Evolutionary conservation across 2,329 filamentous ascomycete species (phyloP).

Genomic region (Colletotrichum caudatum): DNA sequence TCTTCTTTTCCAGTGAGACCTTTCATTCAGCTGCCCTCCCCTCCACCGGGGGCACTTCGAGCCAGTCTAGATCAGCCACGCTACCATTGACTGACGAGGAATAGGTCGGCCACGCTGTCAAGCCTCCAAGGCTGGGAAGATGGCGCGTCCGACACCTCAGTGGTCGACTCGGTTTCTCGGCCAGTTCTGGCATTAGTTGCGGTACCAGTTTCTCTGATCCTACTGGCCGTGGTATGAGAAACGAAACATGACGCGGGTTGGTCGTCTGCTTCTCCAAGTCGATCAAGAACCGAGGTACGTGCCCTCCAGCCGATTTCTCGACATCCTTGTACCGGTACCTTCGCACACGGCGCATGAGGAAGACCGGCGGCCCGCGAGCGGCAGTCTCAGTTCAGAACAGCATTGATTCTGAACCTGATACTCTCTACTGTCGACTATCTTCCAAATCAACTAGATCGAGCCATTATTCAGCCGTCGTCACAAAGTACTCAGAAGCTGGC

Average conservation of each 20-base stretch:
- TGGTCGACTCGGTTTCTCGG: not conserved
- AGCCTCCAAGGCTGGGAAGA: conserved; percentile 8
- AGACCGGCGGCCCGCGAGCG: not conserved
- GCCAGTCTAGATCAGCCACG: conserved; percentile 32
- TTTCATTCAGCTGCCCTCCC: not conserved
- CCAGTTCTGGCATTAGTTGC: conserved; percentile 11
- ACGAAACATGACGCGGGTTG: conserved; percentile 26
- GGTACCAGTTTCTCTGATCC: not conserved
- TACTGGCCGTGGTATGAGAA: conserved; percentile 14
- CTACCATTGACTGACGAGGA: conserved; percentile 13
- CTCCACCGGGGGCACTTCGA: not conserved
- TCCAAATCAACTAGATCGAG: not conserved
- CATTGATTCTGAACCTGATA: not conserved
- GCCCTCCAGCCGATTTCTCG: not conserved
- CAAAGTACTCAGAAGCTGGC: not conserved
- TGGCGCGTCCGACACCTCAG: not conserved
- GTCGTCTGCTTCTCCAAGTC: not conserved
- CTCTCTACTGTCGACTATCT: not conserved
- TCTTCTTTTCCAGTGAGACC: conserved; percentile 17
- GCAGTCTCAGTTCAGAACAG: not conserved
- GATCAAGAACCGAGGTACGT: not conserved
- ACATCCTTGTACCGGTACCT: not conserved
- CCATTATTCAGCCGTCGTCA: not conserved
- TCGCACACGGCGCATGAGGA: no score
- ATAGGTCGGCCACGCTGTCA: conserved; percentile 24